Percentiles rank a stretch among this genome's conserved stretches.
Evolutionary conservation across 2,329 filamentous ascomycete genomes (phyloP).

Genomic region (Rutstroemia sp.): DNA sequence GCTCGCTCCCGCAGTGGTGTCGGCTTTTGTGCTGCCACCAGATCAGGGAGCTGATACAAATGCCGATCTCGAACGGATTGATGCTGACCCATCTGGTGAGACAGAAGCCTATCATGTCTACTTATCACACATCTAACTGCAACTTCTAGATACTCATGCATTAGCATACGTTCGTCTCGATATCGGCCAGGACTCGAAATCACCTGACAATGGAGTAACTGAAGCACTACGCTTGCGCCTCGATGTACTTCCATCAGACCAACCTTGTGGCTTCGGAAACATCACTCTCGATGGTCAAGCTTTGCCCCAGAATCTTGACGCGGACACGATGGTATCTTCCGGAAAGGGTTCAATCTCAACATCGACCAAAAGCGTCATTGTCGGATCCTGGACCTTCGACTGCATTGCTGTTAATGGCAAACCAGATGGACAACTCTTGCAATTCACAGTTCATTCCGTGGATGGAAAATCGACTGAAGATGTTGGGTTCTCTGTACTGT

Average conservation of each 20-base stretch:
- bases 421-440: slow-evolving; percentile 38
- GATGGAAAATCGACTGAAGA: slow-evolving; percentile 35
- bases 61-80: not conserved
- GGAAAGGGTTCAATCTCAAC: slow-evolving; percentile 37
- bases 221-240: slow-evolving; percentile 31
- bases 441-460: slow-evolving; percentile 36
- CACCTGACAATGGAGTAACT: slow-evolving; percentile 17
- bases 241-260: slow-evolving; percentile 37
- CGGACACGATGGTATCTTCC: slow-evolving; percentile 4
- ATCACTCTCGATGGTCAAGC: slow-evolving; percentile 40
- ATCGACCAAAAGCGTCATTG: slow-evolving; percentile 33
- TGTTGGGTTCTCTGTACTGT: slow-evolving; percentile 36
- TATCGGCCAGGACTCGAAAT: slow-evolving; percentile 12
- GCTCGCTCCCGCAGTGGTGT: slow-evolving; percentile 24
- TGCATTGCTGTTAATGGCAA: slow-evolving; percentile 37
- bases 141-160: slow-evolving; percentile 12
- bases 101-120: too few relatives aligned
- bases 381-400: slow-evolving; percentile 40
- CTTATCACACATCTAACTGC: not conserved
- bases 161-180: slow-evolving; percentile 16
- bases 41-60: not conserved
- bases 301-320: slow-evolving; percentile 31
- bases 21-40: slow-evolving; percentile 20
- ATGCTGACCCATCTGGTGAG: not conserved
- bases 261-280: slow-evolving; percentile 40